Percentiles rank a stretch among this genome's conserved stretches.
These are phyloP conservation scores for Sclerotinia minor DNA, from an alignment of 2,329 filamentous ascomycete genomes.

Conservation along the genomic window DNA sequence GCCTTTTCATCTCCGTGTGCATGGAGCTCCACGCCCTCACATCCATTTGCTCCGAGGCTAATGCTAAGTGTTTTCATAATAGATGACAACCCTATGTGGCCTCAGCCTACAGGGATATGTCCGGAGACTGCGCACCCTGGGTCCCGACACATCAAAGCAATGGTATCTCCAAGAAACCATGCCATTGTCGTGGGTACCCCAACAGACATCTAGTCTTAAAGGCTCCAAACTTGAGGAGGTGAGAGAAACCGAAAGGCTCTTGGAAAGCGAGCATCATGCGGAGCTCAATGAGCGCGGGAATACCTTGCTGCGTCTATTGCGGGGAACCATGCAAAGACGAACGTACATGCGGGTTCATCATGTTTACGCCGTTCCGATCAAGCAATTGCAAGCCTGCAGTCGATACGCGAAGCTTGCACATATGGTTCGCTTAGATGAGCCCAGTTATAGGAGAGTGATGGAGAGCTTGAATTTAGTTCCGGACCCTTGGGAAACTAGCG, in stretches of 20 bases:
- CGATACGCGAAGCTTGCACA: neutral
- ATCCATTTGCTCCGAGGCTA: fast-evolving
- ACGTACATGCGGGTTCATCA: constrained; percentile 11
- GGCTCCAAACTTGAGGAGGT: neutral
- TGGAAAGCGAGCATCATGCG: neutral
- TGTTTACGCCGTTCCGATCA: constrained; percentile 11
- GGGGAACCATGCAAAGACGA: neutral
- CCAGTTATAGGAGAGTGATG: neutral
- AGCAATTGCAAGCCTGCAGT: constrained; percentile 3
- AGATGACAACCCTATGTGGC: constrained; percentile 6
- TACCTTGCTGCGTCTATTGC: neutral
- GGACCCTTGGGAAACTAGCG: neutral
- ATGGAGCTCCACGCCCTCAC: too few relatives aligned
- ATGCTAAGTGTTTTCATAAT: neutral
- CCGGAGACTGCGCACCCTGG: neutral
- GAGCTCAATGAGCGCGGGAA: neutral
- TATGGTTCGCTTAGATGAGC: neutral
- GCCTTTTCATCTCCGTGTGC: neutral
- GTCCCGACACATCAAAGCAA: neutral
- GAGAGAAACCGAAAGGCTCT: neutral
- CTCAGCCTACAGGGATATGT: neutral
- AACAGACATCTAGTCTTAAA: neutral
- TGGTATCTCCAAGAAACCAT: constrained; percentile 2
- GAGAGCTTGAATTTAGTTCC: neutral
- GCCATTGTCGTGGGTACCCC: neutral